phyloP scores from a whole-genome alignment of 345 rosid genomes.

The Rhizophora apiculata region DNA sequence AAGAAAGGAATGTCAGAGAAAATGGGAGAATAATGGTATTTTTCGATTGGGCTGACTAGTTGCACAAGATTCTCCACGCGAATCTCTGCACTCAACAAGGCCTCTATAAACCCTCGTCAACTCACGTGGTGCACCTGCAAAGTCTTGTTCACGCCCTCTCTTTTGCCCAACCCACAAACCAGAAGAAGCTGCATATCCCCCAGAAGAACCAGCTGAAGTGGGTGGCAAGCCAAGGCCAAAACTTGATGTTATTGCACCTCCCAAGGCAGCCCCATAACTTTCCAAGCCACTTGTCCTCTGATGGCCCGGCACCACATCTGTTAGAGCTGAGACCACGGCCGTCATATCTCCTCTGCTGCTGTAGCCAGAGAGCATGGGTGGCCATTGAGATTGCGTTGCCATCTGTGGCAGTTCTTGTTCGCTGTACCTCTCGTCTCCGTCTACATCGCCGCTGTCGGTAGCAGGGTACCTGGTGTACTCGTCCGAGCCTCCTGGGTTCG shows the following conservation, averaged over 20 bases:
- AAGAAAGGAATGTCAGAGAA: neutral
- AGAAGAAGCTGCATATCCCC: constrained; percentile 21
- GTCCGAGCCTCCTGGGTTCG: constrained; percentile 27
- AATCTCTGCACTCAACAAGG: constrained; percentile 18
- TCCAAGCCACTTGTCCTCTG: constrained; percentile 18
- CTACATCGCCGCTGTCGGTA: constrained; percentile 9
- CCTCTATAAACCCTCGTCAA: constrained; percentile 32
- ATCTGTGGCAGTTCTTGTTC: neutral
- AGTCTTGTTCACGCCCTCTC: constrained; percentile 37
- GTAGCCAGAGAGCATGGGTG: constrained; percentile 37
- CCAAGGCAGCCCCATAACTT: constrained; percentile 4
- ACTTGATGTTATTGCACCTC: constrained; percentile 13
- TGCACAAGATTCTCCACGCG: constrained; percentile 38
- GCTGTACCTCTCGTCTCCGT: constrained; percentile 3
- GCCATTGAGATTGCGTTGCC: neutral
- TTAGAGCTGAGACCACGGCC: constrained; percentile 37
- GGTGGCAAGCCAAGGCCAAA: constrained; percentile 8
- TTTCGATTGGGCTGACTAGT: constrained; percentile 13
- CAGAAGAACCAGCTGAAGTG: constrained; percentile 6
- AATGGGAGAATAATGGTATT: neutral
- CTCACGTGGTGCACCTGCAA: constrained; percentile 19
- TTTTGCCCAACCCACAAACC: constrained; percentile 36
- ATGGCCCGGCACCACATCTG: constrained; percentile 56
- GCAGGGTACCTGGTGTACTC: constrained; percentile 8
- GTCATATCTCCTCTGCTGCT: constrained; percentile 52